Base-by-base conservation (phyloP, 2,329 filamentous ascomycete genomes). In the Alternaria gaisen region DNA sequence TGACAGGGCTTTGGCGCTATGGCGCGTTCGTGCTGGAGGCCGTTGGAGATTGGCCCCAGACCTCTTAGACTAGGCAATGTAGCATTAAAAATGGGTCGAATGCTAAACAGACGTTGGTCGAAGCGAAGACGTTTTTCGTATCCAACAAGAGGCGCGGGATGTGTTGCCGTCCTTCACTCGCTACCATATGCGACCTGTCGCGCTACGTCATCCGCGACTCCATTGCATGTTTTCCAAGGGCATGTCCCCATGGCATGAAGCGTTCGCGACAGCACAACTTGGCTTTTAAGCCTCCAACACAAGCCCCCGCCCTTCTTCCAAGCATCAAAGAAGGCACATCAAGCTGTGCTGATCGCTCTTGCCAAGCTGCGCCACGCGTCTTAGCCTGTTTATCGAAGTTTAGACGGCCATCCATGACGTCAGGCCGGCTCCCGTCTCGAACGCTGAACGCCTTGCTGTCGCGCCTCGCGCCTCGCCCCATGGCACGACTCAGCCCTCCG, bases 61-160 rank as follows among this genome's bases (percentile, higher is more conserved):
- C 53, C 65, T 61, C 60, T 63, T 52, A 55, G 48, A 48, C 53
- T 34, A 51, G 32, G 58, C 63, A 30, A 59, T 55, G 63, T 43
- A 60, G 53, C 53, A 42, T 46, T 54, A 56, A 65, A 59, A 48
- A 56, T 63, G 65, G 65, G 59, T 57, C 62, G 32, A 56, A 44
- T 18, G 26, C 59, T 64, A 65, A 51, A 36, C 54, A 30, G n/a
- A 46, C 44, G 11, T 59, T 46, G 54, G 51, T 61, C 50, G 64
- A 34, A 50, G 51, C 54, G 24, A 34, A 46, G 32, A 43, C 60
- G 44, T 38, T 48, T 53, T 32, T 56, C 24, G 11, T 20, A 44
- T 38, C 51, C 26, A n/a, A 26, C 16, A 41, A 53, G 48, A 47
- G 32, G 18, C 28, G 24, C 38, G n/a, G 18, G 20, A 46, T 38